Evolutionary conservation across 2,329 filamentous ascomycete genomes (phyloP).

Genomic region (Tolypocladium sp.): DNA sequence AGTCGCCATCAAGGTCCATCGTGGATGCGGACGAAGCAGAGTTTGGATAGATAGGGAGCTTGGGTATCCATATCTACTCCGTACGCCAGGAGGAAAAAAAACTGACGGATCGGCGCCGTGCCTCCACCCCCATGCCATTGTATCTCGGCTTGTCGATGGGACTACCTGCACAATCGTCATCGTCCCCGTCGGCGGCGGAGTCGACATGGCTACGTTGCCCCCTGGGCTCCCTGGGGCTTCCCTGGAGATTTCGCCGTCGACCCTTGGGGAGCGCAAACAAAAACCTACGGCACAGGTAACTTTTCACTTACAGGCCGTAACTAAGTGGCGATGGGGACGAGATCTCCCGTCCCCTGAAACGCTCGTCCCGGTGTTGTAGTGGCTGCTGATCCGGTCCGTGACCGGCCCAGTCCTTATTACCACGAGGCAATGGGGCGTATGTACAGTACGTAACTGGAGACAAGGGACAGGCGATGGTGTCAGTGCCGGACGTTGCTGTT

Average conservation of each 20-base stretch:
- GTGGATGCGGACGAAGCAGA: not conserved
- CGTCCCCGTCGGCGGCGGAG: not conserved
- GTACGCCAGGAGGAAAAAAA: not conserved
- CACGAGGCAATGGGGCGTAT: too few relatives aligned
- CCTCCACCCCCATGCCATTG: not conserved
- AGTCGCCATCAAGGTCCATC: too few relatives aligned
- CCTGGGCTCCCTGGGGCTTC: too few relatives aligned
- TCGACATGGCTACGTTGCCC: not conserved
- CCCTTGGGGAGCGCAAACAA: not conserved
- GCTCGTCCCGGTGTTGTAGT: not conserved
- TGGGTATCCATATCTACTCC: not conserved
- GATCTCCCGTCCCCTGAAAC: not conserved
- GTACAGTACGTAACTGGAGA: too few relatives aligned
- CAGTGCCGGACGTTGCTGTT: not conserved
- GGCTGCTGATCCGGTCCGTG: not conserved
- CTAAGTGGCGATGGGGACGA: not conserved
- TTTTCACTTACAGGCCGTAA: not conserved
- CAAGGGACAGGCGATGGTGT: not conserved
- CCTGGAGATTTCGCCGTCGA: too few relatives aligned
- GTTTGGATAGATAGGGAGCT: not conserved
- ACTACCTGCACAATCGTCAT: not conserved
- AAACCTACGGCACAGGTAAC: not conserved
- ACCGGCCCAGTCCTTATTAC: not conserved
- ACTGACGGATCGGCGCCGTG: not conserved
- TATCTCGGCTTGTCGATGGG: not conserved